Percentiles rank a stretch among this genome's conserved stretches.
These are phyloP conservation scores for Pleurozium schreberi DNA, from an alignment of 225 moss, liverwort and hornwort genomes.

Conservation along the genomic window DNA sequence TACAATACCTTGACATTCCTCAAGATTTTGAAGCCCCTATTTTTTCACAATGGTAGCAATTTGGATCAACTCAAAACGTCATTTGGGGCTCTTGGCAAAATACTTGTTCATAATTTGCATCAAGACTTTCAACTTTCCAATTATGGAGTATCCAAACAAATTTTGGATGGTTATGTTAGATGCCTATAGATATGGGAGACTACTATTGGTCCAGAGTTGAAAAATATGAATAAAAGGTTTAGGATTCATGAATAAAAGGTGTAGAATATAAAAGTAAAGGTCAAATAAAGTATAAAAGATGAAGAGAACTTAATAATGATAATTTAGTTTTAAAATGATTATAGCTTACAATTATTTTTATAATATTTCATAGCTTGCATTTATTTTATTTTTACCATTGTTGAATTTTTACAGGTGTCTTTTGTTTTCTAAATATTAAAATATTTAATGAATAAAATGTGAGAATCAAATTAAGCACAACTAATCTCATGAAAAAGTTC, in stretches of 20 bases:
- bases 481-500: fast-evolving
- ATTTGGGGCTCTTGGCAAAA: no score
- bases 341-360: background rate
- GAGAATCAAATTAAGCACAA: background rate
- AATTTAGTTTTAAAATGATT: background rate
- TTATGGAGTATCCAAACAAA: background rate
- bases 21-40: no score
- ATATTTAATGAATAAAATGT: background rate
- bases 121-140: background rate
- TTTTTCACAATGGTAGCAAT: no score
- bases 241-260: no score
- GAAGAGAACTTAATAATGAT: background rate
- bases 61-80: no score
- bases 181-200: background rate
- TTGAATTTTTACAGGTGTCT: background rate
- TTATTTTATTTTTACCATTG: background rate
- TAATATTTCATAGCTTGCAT: background rate
- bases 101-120: background rate
- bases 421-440: background rate
- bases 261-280: background rate
- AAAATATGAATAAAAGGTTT: background rate
- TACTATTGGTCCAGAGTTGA: background rate
- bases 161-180: background rate
- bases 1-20: no score
- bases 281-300: background rate